A percentile compares a stretch with the other conserved stretches of the same genome.
Conservation (phyloP, 306 rosid genomes). For the Sindora glabra region DNA sequence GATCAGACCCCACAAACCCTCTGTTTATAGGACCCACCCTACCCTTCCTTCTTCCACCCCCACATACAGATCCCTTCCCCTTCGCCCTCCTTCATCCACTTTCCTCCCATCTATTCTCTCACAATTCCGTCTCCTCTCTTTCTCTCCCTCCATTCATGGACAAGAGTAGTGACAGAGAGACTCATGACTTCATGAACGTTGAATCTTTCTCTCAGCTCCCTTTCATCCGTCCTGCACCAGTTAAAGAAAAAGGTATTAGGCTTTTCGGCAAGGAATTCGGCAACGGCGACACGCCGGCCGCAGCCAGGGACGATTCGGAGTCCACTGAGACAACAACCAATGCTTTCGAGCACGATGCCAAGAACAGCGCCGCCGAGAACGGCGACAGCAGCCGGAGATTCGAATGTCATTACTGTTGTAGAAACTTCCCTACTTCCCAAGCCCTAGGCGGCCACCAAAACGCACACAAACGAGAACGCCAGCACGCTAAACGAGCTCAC, state of each 20-base stretch:
- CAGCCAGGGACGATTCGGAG: slow-evolving; percentile 19
- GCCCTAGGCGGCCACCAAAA: slow-evolving; percentile 96
- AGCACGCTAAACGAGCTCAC: slow-evolving; percentile 84
- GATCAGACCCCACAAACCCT: slow-evolving; percentile 31
- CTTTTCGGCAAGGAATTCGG: slow-evolving; percentile 84
- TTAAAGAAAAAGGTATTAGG: slow-evolving; percentile 52
- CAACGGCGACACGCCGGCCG: background rate
- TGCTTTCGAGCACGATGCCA: slow-evolving; percentile 15
- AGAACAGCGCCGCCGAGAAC: slow-evolving; percentile 7
- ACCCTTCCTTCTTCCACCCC: background rate
- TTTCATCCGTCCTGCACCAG: slow-evolving; percentile 72
- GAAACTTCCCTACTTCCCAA: slow-evolving; percentile 92
- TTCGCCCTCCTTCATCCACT: background rate
- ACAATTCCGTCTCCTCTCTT: background rate
- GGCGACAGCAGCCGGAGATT: slow-evolving; percentile 64
- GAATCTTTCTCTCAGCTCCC: slow-evolving; percentile 95
- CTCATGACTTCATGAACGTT: slow-evolving; percentile 90
- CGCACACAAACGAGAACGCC: slow-evolving; percentile 88
- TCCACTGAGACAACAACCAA: slow-evolving; percentile 21
- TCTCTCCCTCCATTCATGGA: slow-evolving; percentile 46
- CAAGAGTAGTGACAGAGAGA: slow-evolving; percentile 55
- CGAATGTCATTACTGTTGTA: slow-evolving; percentile 89
- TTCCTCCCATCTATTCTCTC: too few relatives aligned
- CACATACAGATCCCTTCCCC: background rate
- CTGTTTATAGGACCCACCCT: slow-evolving; percentile 60